Evolutionary conservation across 2,329 filamentous ascomycete species (phyloP).

Genomic region (Pseudopyrenochaeta lycopersici): DNA sequence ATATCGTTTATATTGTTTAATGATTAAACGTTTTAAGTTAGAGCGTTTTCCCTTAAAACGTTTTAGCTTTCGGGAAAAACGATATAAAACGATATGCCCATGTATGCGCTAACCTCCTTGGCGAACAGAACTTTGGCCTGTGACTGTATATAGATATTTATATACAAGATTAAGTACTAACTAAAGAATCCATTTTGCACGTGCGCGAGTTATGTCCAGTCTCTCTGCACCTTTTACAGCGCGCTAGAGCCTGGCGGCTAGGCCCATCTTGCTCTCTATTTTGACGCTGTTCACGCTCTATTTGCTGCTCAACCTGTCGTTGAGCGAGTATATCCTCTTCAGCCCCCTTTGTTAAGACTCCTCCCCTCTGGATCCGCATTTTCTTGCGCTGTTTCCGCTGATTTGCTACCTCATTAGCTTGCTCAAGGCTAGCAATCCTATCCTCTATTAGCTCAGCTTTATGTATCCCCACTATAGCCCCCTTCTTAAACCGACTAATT

Average conservation of each 20-base stretch:
- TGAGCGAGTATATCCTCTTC: constrained; percentile 12
- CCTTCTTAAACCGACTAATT: constrained; percentile 5
- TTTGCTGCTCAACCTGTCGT: constrained; percentile 1
- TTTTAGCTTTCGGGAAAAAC: no score
- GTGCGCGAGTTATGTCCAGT: constrained; percentile 15
- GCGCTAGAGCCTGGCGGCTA: not conserved
- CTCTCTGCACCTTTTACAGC: constrained; percentile 13
- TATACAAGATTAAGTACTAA: not conserved
- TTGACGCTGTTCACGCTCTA: constrained; percentile 11
- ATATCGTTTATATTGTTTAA: no score
- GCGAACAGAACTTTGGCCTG: no score
- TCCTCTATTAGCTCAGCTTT: not conserved
- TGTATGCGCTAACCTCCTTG: no score
- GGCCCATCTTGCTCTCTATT: not conserved
- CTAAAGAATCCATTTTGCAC: constrained; percentile 4
- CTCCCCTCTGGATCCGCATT: constrained; percentile 17
- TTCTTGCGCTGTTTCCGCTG: constrained; percentile 4
- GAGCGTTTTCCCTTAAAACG: no score
- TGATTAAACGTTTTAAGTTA: no score
- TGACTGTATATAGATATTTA: not conserved
- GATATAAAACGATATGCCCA: no score
- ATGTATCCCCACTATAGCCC: constrained; percentile 1
- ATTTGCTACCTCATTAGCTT: not conserved
- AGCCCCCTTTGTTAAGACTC: constrained; percentile 6
- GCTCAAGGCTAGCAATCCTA: not conserved